These are phyloP conservation scores for Hyphopichia homilentoma DNA, from an alignment of 805 yeast species.

Conservation along the genomic window DNA sequence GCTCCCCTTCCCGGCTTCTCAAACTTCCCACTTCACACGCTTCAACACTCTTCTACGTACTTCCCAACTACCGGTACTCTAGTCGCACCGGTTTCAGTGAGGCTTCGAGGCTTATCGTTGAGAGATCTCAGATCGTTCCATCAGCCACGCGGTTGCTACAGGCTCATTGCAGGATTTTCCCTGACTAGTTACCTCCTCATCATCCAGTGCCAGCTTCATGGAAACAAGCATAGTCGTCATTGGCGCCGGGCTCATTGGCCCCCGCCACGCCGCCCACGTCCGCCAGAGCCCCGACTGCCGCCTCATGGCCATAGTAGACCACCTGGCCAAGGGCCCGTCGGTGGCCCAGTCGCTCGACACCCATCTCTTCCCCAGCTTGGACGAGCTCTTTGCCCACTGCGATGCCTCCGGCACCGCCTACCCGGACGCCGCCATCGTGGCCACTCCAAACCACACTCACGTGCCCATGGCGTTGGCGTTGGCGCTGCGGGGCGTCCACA, in stretches of 20 bases:
- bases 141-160: too few relatives aligned
- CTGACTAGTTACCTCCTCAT: too few relatives aligned
- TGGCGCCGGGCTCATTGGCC: constrained; percentile 41
- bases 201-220: too few relatives aligned
- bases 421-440: constrained; percentile 39
- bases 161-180: too few relatives aligned
- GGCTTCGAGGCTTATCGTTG: too few relatives aligned
- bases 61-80: too few relatives aligned
- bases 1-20: too few relatives aligned
- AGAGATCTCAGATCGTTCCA: too few relatives aligned
- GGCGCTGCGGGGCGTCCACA: constrained; percentile 32
- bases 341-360: constrained; percentile 26
- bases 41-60: too few relatives aligned
- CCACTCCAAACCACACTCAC: constrained; percentile 42
- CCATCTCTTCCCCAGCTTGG: constrained; percentile 18
- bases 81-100: too few relatives aligned
- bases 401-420: constrained; percentile 15
- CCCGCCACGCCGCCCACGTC: constrained; percentile 37
- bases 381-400: constrained; percentile 23
- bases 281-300: constrained; percentile 18
- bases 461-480: constrained; percentile 28
- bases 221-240: constrained; percentile 29
- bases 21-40: too few relatives aligned
- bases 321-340: constrained; percentile 24
- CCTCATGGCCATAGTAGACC: constrained; percentile 35